A percentile compares a stretch with the other conserved stretches of the same genome.
Conservation (phyloP, 1,284 basidiomycete species). For the Leccinum discolor region DNA sequence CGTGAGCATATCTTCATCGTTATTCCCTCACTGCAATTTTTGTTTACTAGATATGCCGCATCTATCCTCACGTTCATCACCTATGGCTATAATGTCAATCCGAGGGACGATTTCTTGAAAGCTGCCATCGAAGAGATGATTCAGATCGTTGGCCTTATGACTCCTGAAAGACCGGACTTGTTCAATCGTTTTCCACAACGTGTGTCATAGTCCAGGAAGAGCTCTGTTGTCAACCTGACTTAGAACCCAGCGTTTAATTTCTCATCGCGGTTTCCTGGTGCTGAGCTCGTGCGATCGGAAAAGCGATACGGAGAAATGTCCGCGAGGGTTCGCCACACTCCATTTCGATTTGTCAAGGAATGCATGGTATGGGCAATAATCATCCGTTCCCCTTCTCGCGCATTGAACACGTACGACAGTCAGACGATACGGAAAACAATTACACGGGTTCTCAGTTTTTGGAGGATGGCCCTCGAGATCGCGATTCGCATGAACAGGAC, state of each 20-base stretch:
- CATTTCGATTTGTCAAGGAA: slow-evolving; percentile 34
- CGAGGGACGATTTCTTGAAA: slow-evolving; percentile 18
- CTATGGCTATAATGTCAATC: slow-evolving; percentile 22
- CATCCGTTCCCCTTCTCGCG: background rate
- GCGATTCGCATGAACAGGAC: slow-evolving; percentile 11
- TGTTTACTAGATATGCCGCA: slow-evolving; percentile 16
- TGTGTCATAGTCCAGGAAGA: slow-evolving; percentile 12
- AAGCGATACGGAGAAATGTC: slow-evolving; percentile 24
- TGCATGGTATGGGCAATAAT: slow-evolving; percentile 26
- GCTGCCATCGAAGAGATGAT: slow-evolving; percentile 16
- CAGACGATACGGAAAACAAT: slow-evolving; percentile 16
- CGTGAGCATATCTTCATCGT: background rate
- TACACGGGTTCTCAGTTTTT: slow-evolving; percentile 19
- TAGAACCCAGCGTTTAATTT: slow-evolving; percentile 21
- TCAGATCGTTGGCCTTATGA: slow-evolving; percentile 7
- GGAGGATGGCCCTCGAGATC: slow-evolving; percentile 3
- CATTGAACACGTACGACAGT: slow-evolving; percentile 5
- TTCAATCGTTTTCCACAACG: slow-evolving; percentile 22
- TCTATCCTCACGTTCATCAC: slow-evolving; percentile 24
- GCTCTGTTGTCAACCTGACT: slow-evolving; percentile 14
- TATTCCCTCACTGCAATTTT: background rate
- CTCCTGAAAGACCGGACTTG: slow-evolving; percentile 23
- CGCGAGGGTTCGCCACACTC: slow-evolving; percentile 26
- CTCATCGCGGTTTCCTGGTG: slow-evolving; percentile 37
- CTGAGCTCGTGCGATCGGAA: slow-evolving; percentile 24